Percentiles rank a stretch among this genome's conserved stretches.
Conservation (phyloP, 75 land plant genomes). For the Adiantum capillusveneris region DNA sequence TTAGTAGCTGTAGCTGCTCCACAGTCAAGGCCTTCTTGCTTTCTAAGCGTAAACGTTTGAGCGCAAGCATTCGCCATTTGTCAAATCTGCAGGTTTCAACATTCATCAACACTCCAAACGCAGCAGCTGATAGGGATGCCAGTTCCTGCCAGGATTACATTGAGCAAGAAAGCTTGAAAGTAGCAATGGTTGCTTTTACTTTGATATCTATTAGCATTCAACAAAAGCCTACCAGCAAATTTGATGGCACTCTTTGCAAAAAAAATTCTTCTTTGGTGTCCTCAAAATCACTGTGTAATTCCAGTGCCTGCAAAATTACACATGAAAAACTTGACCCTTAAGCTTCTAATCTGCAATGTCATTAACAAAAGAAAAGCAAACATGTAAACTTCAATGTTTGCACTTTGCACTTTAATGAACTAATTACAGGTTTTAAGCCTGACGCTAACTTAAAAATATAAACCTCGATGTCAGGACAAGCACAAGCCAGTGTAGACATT, state of each 20-base stretch:
- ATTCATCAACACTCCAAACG: conserved; percentile 17
- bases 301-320: conserved; percentile 7
- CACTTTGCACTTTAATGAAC: too few relatives aligned
- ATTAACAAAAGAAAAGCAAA: too few relatives aligned
- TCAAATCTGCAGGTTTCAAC: conserved; percentile 16
- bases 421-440: background rate
- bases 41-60: conserved; percentile 25
- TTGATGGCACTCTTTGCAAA: background rate
- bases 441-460: background rate
- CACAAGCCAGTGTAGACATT: conserved; percentile 19
- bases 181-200: background rate
- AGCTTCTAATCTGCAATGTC: too few relatives aligned
- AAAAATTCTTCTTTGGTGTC: conserved; percentile 4
- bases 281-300: conserved; percentile 9
- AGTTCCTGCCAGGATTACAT: conserved; percentile 8
- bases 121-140: conserved; percentile 28
- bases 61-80: conserved; percentile 16
- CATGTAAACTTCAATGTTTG: too few relatives aligned
- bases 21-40: conserved; percentile 15
- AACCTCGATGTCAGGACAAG: conserved; percentile 33
- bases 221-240: conserved; percentile 1
- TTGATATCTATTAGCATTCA: background rate
- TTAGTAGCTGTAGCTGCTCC: conserved; percentile 19
- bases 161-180: too few relatives aligned
- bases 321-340: too few relatives aligned